Evolutionary conservation across 148 eudicot species (phyloP), one percentile per base, ranked within the genome.

Genomic region (Chenopodium album): DNA sequence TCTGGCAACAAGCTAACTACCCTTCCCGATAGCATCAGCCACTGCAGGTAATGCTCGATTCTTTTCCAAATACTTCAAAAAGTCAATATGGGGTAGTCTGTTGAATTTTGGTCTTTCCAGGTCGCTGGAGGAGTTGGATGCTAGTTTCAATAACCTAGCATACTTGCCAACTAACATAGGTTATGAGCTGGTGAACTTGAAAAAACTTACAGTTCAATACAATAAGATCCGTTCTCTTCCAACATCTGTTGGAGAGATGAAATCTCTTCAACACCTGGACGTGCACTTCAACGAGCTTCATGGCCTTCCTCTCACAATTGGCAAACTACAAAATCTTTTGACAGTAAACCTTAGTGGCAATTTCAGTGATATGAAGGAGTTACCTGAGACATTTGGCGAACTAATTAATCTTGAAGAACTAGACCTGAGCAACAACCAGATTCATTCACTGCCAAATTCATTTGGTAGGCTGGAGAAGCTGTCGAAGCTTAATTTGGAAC

Each of bases 141-240:
- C 90, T 1, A 87, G 97, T 88, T 96, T 96, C 92, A 96, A 96
- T 73, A 83, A 82, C 80, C 90, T 96, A 12, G 83, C 90, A 16
- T 94, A 94, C 83, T 82, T 96, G 66, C 99, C 99, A 77, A 91
- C 99, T 78, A 88, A 96, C 83, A 90, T 96, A 37, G 99, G 99
- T 13, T 84, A 86, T 70, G 98, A 90, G 72, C 82, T 96, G 62
- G 87, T 84, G 77, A 88, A 90, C 84, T 85, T 96, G 52, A 82
- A 71, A 86, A 88, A 82, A 75, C 94, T 96, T 31, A 84, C 84
- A 26, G 80, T 96, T 82, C 88, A 81, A 12, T 90, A 94, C 62
- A 96, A 96, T 90, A 96, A 96, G 86, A 88, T 96, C 23, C 95
- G 93, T 17, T 89, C 91, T 56, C 98, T 96, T 65, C 99, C 99